Percentiles rank a stretch among this genome's conserved stretches.
These are phyloP conservation scores for Thalassiosira livingstoniorum DNA, from an alignment of 352 stramenopile genomes.

Conservation along the genomic window DNA sequence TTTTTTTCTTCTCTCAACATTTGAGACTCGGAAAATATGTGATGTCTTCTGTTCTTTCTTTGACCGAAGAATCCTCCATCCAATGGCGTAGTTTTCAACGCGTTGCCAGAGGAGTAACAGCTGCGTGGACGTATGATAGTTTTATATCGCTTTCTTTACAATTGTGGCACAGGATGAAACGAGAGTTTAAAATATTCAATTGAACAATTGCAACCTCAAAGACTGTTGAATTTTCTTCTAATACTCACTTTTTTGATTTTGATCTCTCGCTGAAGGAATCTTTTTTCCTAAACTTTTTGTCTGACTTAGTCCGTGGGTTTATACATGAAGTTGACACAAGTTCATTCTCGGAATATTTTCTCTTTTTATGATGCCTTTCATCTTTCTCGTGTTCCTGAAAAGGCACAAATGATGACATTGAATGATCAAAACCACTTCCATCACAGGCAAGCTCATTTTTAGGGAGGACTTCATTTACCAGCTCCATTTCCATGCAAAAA, in stretches of 20 bases:
- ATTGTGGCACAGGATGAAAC: not conserved
- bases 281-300: too few species aligned
- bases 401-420: not conserved
- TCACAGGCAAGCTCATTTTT: not conserved
- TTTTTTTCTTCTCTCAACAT: slow-evolving; percentile 19
- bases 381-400: not conserved
- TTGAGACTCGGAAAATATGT: slow-evolving; percentile 17
- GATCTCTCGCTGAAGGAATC: not conserved
- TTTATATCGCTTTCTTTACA: slow-evolving; percentile 16
- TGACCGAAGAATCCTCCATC: slow-evolving; percentile 31
- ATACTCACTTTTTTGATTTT: not conserved
- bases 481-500: not conserved
- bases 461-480: not conserved
- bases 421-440: not conserved
- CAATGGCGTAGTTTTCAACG: not conserved
- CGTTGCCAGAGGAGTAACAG: not conserved
- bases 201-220: not conserved
- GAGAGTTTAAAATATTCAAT: not conserved
- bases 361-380: not conserved
- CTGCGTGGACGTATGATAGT: slow-evolving; percentile 14
- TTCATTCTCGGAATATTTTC: not conserved
- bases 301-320: too few species aligned
- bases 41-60: slow-evolving; percentile 18
- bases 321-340: not conserved
- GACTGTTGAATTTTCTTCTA: not conserved